phyloP scores from a whole-genome alignment of 352 stramenopile species.

The Phytophthora agathidicida region DNA sequence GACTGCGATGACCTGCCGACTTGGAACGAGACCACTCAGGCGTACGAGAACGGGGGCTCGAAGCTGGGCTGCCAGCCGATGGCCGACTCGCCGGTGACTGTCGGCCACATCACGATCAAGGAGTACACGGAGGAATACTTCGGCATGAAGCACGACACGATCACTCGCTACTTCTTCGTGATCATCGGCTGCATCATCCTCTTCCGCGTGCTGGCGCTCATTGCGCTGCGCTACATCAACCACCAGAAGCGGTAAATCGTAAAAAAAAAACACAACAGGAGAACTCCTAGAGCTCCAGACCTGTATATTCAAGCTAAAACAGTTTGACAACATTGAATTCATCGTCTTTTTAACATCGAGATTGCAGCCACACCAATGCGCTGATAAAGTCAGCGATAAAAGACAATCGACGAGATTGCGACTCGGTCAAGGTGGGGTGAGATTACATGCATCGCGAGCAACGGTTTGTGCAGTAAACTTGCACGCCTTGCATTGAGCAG shows the following conservation, averaged over 20 bases:
- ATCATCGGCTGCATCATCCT: constrained; percentile 30
- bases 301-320: too few species aligned
- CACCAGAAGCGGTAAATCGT: constrained; percentile 44
- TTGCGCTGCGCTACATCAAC: constrained; percentile 44
- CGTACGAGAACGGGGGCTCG: constrained; percentile 27
- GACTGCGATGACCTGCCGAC: constrained; percentile 33
- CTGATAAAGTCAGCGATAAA: not conserved
- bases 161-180: constrained; percentile 26
- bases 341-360: not conserved
- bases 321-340: not conserved
- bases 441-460: not conserved
- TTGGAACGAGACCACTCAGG: constrained; percentile 19
- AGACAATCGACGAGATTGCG: constrained; percentile 2
- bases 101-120: constrained; percentile 33
- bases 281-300: too few species aligned
- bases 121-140: constrained; percentile 27
- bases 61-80: constrained; percentile 31
- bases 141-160: constrained; percentile 23
- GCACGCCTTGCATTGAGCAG: not conserved
- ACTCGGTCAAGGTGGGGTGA: not conserved
- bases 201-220: constrained; percentile 33
- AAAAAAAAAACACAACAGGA: too few species aligned
- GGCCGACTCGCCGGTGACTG: constrained; percentile 16
- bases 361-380: constrained; percentile 3
- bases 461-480: constrained; percentile 1